phyloP scores from a whole-genome alignment of 1,284 basidiomycete species.

The Sanguinoderma infundibulare region DNA sequence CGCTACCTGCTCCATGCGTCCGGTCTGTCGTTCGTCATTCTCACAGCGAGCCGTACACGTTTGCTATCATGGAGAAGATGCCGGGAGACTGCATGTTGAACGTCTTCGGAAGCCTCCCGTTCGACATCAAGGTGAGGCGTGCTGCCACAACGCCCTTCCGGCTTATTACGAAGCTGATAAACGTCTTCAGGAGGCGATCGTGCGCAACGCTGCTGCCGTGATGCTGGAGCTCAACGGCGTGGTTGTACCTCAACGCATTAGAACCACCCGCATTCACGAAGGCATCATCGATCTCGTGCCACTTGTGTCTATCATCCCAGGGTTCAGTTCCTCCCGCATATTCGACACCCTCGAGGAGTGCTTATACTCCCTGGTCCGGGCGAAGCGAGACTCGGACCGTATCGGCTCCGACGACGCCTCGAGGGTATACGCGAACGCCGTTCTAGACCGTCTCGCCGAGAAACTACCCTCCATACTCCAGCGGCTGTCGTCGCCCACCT shows the following conservation, averaged over 20 bases:
- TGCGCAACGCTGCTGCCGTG: background rate
- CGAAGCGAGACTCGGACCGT: background rate
- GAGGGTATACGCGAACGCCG: background rate
- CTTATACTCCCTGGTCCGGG: constrained; percentile 1
- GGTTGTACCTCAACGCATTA: constrained; percentile 8
- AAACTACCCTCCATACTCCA: background rate
- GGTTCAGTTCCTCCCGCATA: background rate
- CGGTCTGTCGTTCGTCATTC: background rate
- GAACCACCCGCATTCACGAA: background rate
- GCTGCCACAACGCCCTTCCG: background rate
- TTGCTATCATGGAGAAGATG: background rate
- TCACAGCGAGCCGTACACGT: background rate
- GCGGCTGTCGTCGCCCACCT: background rate
- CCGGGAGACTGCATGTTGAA: constrained; percentile 1
- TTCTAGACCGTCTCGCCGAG: background rate
- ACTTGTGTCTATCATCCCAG: background rate
- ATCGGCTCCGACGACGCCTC: background rate
- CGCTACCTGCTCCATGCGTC: background rate
- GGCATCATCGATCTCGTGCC: background rate
- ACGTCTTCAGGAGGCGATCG: constrained; percentile 1
- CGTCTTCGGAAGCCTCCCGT: background rate
- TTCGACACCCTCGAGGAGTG: constrained; percentile 16
- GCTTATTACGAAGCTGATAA: background rate
- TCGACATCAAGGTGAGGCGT: constrained; percentile 2
- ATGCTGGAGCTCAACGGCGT: background rate